Evolutionary conservation across 2,329 filamentous ascomycete species (phyloP), one percentile per base, ranked within the genome.

Genomic region (Drechmeria coniospora): DNA sequence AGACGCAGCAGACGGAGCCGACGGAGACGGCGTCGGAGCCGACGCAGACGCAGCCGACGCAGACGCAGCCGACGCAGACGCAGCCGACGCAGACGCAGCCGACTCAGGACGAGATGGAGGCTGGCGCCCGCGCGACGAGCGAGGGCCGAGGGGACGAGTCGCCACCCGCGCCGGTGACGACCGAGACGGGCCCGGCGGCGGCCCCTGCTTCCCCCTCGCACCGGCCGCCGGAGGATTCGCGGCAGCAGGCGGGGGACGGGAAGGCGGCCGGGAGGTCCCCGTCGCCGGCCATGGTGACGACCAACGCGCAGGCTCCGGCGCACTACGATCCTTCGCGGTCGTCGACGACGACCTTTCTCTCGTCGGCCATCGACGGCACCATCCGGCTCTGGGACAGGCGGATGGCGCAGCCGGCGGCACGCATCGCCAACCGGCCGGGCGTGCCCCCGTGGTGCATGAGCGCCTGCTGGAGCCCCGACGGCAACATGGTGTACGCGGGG

Each of bases 361-460:
- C 86, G 15, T 80, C 90, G 3, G 79, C 82, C 3, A 82, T 87
- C 7, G 79, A 95, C 54, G 86, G 87, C 29, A 76, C 75, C 1
- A 63, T 98, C 24, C 77, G 84, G n/a, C 74, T 98, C 38, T 98
- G 90, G 87, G 92, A 98, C 45, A 64, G 77, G 3, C 74, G 90
- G 13, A 70, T 79, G 36, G 68, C 69, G 1, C 68, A 77, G 20
- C 79, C 87, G 0, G 65, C 93, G 2, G 84, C 90, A 3, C 73
- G 76, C 16, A 87, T 95, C 31, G 63, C 65, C 1, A 81, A 79
- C 12, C 64, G 74, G 8, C 69, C 73, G 8, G 74, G 74, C 12
- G 80, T 83, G 1, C 87, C 90, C 1, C 90, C 87, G 0, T 98
- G 87, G 87, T 95, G 87, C 52, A 94, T 93, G 74, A 86, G 82